Percentiles rank a stretch among this genome's conserved stretches.
Evolutionary conservation across 805 yeast genomes (phyloP).

Genomic region (Teunomyces gatunensis): DNA sequence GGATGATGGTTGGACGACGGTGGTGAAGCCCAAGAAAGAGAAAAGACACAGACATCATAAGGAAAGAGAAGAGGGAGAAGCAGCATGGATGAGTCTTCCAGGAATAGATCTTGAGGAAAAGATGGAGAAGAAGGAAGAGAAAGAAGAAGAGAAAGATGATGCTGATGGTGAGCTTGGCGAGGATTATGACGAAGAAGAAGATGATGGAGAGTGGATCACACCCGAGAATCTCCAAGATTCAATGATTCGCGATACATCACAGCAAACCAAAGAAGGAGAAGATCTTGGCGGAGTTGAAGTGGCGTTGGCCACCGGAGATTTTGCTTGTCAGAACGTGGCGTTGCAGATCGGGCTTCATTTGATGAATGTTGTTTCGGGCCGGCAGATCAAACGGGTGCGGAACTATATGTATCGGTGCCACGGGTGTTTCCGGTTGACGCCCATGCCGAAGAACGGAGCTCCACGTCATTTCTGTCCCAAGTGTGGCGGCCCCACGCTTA

Average conservation of each 20-base stretch:
- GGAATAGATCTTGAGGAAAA: conserved; percentile 7
- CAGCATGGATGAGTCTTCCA: conserved; percentile 2
- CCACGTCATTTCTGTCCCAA: conserved; percentile 88
- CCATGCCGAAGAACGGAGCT: conserved; percentile 71
- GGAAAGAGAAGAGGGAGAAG: conserved; percentile 6
- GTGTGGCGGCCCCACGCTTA: conserved; percentile 90
- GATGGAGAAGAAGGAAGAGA: conserved; percentile 5
- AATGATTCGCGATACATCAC: conserved; percentile 64
- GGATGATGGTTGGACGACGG: conserved; percentile 24
- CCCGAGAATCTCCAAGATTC: conserved; percentile 77
- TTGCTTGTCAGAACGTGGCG: conserved; percentile 94
- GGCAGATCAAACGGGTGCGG: conserved; percentile 78
- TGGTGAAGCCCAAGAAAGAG: conserved; percentile 13
- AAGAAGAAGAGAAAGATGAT: conserved; percentile 6
- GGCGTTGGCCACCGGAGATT: conserved; percentile 93
- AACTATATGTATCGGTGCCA: conserved; percentile 96
- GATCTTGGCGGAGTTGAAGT: conserved; percentile 38
- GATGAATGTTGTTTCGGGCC: conserved; percentile 81
- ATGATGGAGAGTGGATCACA: conserved; percentile 88
- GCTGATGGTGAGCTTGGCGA: conserved; percentile 27
- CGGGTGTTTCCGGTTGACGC: conserved; percentile 86
- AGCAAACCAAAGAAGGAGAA: conserved; percentile 46
- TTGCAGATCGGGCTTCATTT: conserved; percentile 85
- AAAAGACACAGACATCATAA: conserved; percentile 2
- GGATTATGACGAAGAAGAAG: conserved; percentile 73